Conservation (phyloP, 139 green algal genomes). For the Chlamydomonas incerta region DNA sequence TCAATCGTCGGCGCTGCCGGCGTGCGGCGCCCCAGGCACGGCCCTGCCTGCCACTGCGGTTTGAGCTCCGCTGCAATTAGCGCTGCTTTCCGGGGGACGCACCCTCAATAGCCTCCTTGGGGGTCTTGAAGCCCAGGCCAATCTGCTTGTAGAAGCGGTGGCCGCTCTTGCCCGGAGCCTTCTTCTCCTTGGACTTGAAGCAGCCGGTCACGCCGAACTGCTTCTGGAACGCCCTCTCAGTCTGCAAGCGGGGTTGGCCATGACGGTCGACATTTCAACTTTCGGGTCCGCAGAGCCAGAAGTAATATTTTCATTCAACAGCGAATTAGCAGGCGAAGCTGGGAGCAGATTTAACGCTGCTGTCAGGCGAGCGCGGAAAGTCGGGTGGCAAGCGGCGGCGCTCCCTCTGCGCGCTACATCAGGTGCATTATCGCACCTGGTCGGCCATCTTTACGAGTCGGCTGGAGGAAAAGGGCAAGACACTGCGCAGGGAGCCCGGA, state of each 20-base stretch:
- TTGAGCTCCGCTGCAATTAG: no score
- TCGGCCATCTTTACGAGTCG: conserved; percentile 32
- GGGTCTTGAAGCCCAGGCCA: conserved; percentile 98
- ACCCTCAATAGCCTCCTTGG: conserved; percentile 98
- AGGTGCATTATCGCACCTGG: no score
- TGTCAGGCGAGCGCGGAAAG: no score
- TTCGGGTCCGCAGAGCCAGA: no score
- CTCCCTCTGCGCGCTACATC: no score
- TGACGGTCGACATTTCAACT: no score
- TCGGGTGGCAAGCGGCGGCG: no score
- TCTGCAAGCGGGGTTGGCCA: conserved; percentile 59
- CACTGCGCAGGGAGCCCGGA: neutral
- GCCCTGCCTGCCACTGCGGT: no score
- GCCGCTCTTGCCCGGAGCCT: conserved; percentile 90
- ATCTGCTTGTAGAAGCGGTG: conserved; percentile 95
- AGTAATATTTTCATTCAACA: no score
- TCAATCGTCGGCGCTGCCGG: conserved; percentile 16
- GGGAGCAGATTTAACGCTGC: no score
- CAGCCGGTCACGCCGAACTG: conserved; percentile 88
- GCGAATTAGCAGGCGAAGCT: no score
- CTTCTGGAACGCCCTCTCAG: conserved; percentile 95
- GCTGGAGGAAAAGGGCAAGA: neutral
- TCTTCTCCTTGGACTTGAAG: conserved; percentile 82
- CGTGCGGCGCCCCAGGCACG: no score
- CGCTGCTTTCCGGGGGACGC: neutral